These are phyloP conservation scores for Toxoplasma gondii DNA, from an alignment of 169 alveolate genomes.

Conservation along the genomic window DNA sequence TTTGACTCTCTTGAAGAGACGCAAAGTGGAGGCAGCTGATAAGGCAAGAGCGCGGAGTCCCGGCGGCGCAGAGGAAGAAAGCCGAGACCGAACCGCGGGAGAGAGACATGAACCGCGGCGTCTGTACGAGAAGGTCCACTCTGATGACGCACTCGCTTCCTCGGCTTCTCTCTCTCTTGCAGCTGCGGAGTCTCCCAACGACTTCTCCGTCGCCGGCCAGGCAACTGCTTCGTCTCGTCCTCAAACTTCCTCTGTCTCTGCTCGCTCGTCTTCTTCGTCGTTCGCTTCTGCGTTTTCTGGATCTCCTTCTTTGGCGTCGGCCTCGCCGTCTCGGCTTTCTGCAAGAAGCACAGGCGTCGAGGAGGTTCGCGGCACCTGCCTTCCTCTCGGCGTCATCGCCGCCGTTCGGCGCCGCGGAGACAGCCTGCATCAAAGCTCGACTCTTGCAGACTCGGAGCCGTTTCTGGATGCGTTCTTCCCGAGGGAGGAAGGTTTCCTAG, in stretches of 20 bases:
- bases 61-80: neutral
- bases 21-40: conserved; percentile 26
- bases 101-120: neutral
- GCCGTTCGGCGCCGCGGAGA: too few species aligned
- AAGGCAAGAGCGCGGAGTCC: neutral
- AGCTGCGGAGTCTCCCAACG: too few species aligned
- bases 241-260: neutral
- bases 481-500: neutral
- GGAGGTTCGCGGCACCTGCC: too few species aligned
- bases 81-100: neutral
- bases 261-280: neutral
- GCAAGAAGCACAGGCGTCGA: neutral
- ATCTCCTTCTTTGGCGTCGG: neutral
- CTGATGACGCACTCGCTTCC: too few species aligned
- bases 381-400: too few species aligned
- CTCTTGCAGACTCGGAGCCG: neutral
- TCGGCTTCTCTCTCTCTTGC: too few species aligned
- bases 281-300: neutral
- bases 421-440: neutral
- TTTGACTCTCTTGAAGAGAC: neutral
- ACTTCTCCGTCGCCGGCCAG: too few species aligned
- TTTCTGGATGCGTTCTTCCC: neutral
- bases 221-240: neutral
- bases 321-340: neutral
- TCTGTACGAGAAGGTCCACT: neutral